phyloP scores from a whole-genome alignment of 2,329 filamentous ascomycete species.

The Penicillium thymicola region DNA sequence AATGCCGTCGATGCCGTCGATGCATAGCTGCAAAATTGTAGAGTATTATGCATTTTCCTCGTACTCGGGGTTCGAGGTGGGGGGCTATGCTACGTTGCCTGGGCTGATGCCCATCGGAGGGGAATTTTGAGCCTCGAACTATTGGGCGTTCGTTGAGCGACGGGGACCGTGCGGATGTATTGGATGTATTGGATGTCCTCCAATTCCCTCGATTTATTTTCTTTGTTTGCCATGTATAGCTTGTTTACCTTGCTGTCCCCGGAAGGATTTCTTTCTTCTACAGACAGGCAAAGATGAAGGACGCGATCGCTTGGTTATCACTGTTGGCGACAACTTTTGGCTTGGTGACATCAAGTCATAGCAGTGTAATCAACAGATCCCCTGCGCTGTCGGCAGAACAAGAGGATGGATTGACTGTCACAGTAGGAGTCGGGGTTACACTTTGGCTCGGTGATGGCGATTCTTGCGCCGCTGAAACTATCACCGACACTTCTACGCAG shows the following conservation, averaged over 20 bases:
- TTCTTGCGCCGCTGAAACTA: not conserved
- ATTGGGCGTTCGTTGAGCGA: not conserved
- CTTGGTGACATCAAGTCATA: not conserved
- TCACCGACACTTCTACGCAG: not conserved
- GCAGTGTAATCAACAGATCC: not conserved
- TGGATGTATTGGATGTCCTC: not conserved
- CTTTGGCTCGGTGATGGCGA: slow-evolving; percentile 9
- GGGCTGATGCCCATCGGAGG: not conserved
- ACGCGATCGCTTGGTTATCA: slow-evolving; percentile 7
- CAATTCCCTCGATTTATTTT: not conserved
- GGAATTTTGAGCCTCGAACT: not conserved
- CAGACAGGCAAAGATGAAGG: slow-evolving; percentile 10
- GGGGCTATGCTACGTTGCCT: not conserved
- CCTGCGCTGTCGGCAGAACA: not conserved
- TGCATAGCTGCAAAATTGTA: not conserved
- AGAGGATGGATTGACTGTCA: not conserved
- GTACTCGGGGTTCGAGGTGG: not conserved
- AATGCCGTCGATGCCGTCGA: not conserved
- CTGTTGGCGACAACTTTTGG: slow-evolving; percentile 7
- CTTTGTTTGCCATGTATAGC: not conserved
- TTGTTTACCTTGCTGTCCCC: not conserved
- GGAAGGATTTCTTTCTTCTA: not conserved
- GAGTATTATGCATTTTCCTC: not conserved
- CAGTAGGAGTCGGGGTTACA: slow-evolving; percentile 5
- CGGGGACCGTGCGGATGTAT: not conserved